Percentiles rank a stretch among this genome's conserved stretches.
These are phyloP conservation scores for Yamadazyma triangularis DNA, from an alignment of 1,139 yeast genomes.

Conservation along the genomic window DNA sequence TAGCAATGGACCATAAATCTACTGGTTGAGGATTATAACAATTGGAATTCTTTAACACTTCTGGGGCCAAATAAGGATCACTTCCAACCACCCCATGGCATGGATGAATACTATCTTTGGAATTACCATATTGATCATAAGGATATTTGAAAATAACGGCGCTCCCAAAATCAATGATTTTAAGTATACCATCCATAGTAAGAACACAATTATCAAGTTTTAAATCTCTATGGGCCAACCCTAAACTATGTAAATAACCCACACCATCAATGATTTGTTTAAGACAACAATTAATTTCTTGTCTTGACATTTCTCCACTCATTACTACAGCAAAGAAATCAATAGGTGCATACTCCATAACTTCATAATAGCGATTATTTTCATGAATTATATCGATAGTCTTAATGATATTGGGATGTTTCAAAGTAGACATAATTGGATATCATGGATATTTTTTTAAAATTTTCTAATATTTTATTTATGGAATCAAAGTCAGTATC, in stretches of 20 bases:
- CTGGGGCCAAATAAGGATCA: constrained; percentile 97
- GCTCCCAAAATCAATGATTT: constrained; percentile 93
- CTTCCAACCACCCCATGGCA: constrained; percentile 97
- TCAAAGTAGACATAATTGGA: constrained; percentile 92
- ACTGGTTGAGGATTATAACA: constrained; percentile 90
- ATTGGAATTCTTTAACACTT: constrained; percentile 64
- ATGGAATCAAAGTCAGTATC: constrained; percentile 34
- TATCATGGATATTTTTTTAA: constrained; percentile 28
- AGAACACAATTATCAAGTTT: constrained; percentile 94
- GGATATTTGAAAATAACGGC: constrained; percentile 95
- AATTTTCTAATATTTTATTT: constrained; percentile 39
- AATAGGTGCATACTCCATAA: constrained; percentile 96
- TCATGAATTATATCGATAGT: constrained; percentile 91
- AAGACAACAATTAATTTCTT: constrained; percentile 85
- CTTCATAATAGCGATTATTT: constrained; percentile 81
- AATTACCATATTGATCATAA: constrained; percentile 51
- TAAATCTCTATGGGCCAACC: constrained; percentile 92
- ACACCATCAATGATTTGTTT: constrained; percentile 86
- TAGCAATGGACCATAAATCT: constrained; percentile 94
- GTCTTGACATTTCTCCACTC: constrained; percentile 88
- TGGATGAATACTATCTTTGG: constrained; percentile 58
- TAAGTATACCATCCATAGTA: constrained; percentile 78
- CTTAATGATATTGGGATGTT: constrained; percentile 90
- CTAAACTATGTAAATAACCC: constrained; percentile 76
- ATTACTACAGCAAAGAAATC: constrained; percentile 97